Evolutionary conservation across 768 basidiomycete species (phyloP).

Genomic region (Arthromyces matolae): DNA sequence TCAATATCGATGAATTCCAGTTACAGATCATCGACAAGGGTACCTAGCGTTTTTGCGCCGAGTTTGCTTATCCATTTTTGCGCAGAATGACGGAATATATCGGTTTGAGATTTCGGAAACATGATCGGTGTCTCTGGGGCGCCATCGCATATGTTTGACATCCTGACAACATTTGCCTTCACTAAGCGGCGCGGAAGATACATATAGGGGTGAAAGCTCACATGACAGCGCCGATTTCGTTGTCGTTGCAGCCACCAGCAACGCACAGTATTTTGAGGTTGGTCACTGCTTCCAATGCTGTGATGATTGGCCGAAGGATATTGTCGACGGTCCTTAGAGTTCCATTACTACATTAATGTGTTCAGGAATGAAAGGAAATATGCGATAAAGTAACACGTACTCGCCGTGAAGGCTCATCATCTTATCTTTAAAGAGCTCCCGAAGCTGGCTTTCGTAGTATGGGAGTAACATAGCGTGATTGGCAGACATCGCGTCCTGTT

Average conservation of each 20-base stretch:
- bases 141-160: background rate
- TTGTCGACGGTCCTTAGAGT: background rate
- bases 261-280: background rate
- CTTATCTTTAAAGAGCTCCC: background rate
- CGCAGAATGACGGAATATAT: background rate
- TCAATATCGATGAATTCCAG: background rate
- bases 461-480: background rate
- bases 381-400: background rate
- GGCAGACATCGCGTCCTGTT: background rate
- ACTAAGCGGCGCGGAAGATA: background rate
- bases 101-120: background rate
- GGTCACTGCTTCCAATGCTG: conserved; percentile 6
- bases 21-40: background rate
- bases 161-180: background rate
- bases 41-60: background rate
- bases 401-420: background rate
- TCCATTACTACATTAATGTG: background rate
- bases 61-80: conserved; percentile 4
- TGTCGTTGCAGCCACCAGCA: background rate
- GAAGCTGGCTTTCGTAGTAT: background rate
- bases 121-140: background rate
- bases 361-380: background rate
- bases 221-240: conserved; percentile 1
- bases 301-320: conserved; percentile 3
- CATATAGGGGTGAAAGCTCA: background rate